Conservation (phyloP, 441 rosid species). For the Theobroma grandiflorum region DNA sequence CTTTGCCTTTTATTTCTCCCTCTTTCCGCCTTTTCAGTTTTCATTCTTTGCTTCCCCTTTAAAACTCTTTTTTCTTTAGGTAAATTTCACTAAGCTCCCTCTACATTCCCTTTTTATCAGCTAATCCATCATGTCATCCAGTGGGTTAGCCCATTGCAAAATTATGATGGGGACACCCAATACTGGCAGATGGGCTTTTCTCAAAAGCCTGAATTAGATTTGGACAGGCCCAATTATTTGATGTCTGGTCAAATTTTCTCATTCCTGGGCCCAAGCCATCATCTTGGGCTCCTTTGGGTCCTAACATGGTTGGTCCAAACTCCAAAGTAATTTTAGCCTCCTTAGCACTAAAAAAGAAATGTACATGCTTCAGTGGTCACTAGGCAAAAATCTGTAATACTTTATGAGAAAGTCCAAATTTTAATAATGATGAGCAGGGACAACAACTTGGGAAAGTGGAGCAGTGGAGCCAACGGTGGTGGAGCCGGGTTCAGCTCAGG, state of each 20-base stretch:
- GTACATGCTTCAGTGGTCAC: background rate
- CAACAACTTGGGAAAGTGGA: conserved; percentile 87
- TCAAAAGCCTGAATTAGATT: background rate
- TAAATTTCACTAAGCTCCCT: background rate
- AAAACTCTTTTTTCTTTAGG: background rate
- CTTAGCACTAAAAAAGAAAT: background rate
- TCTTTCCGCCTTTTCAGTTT: background rate
- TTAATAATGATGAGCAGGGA: conserved; percentile 49
- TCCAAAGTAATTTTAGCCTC: background rate
- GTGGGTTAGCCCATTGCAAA: background rate
- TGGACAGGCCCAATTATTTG: background rate
- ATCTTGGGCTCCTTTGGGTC: background rate
- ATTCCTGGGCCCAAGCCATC: background rate
- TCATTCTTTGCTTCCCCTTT: background rate
- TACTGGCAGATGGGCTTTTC: background rate
- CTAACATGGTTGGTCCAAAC: background rate
- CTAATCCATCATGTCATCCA: background rate
- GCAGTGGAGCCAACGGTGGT: conserved; percentile 54
- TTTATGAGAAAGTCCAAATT: background rate
- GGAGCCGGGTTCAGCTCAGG: conserved; percentile 41
- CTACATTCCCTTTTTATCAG: background rate
- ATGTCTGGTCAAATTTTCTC: background rate
- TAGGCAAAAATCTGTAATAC: background rate
- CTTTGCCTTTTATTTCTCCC: background rate
- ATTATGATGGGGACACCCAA: background rate